Percentiles rank a stretch among this genome's conserved stretches.
These are phyloP conservation scores for Hymenotorrendiella dingleyae DNA, from an alignment of 2,329 filamentous ascomycete species.

Conservation along the genomic window DNA sequence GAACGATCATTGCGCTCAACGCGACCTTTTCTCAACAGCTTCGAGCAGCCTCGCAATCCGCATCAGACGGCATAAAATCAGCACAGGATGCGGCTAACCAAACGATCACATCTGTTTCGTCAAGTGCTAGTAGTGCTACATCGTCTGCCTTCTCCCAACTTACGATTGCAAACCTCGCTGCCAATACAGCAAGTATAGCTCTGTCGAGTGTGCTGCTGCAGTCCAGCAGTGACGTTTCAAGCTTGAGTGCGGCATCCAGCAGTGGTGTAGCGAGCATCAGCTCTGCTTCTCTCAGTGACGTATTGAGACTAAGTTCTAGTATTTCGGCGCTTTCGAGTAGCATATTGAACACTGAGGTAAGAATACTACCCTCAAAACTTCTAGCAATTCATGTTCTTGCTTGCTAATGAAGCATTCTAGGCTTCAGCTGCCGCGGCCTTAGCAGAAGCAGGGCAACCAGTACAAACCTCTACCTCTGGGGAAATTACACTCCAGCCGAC, in stretches of 20 bases:
- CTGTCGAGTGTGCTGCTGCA: constrained; percentile 11
- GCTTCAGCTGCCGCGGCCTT: constrained; percentile 14
- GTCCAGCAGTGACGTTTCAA: background rate
- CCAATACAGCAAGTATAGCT: constrained; percentile 7
- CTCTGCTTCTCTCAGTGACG: constrained; percentile 14
- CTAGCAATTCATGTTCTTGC: too few species aligned
- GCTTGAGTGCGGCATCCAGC: background rate
- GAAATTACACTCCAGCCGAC: background rate
- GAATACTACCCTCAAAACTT: too few species aligned
- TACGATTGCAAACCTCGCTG: constrained; percentile 10
- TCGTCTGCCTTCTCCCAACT: constrained; percentile 14
- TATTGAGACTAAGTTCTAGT: constrained; percentile 14
- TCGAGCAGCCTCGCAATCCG: constrained; percentile 12
- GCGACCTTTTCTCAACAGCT: constrained; percentile 19
- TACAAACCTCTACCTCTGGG: too few species aligned
- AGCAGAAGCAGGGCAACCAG: constrained; percentile 11
- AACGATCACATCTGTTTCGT: constrained; percentile 5
- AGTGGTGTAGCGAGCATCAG: background rate
- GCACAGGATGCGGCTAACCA: constrained; percentile 11
- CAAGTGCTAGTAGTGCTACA: constrained; percentile 11
- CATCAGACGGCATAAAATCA: constrained; percentile 12
- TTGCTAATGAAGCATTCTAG: too few species aligned
- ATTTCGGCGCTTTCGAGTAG: constrained; percentile 9
- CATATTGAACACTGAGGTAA: constrained; percentile 10
- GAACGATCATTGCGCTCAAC: constrained; percentile 19